These are phyloP conservation scores for Camelina laxa DNA, from an alignment of 345 rosid species.

Conservation along the genomic window DNA sequence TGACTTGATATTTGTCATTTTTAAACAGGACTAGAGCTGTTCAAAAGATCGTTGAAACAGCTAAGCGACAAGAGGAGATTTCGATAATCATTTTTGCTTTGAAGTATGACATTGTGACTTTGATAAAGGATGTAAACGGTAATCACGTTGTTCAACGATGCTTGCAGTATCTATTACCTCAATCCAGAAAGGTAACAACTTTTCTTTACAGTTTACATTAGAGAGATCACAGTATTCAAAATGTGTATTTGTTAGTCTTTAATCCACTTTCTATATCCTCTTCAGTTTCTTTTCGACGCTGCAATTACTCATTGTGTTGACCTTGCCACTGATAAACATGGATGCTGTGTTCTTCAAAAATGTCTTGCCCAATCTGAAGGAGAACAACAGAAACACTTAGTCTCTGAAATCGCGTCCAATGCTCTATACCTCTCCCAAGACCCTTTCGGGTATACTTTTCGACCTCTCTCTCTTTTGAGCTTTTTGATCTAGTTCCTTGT, in stretches of 20 bases:
- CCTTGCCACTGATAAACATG: conserved; percentile 77
- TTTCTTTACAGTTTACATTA: background rate
- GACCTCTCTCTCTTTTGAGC: background rate
- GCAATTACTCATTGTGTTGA: conserved; percentile 72
- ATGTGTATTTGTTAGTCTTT: background rate
- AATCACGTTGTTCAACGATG: conserved; percentile 85
- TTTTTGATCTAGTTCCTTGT: background rate
- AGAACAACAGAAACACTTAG: conserved; percentile 53
- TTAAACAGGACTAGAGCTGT: conserved; percentile 73
- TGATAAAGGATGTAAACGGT: conserved; percentile 80
- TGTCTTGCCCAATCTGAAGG: conserved; percentile 62
- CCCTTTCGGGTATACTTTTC: conserved; percentile 64
- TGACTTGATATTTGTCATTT: conserved; percentile 14
- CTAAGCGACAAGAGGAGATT: conserved; percentile 60
- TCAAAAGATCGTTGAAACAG: conserved; percentile 80
- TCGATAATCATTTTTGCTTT: conserved; percentile 61
- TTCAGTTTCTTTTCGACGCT: conserved; percentile 77
- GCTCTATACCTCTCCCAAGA: conserved; percentile 78
- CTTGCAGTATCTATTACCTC: conserved; percentile 63
- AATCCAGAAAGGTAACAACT: conserved; percentile 55
- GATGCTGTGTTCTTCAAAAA: conserved; percentile 86
- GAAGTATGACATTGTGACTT: conserved; percentile 65
- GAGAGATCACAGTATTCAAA: background rate
- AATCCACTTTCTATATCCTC: conserved; percentile 19
- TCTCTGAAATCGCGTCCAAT: conserved; percentile 61